Evolutionary conservation across 306 rosid species (phyloP).

Genomic region (Cicer yamashitae): DNA sequence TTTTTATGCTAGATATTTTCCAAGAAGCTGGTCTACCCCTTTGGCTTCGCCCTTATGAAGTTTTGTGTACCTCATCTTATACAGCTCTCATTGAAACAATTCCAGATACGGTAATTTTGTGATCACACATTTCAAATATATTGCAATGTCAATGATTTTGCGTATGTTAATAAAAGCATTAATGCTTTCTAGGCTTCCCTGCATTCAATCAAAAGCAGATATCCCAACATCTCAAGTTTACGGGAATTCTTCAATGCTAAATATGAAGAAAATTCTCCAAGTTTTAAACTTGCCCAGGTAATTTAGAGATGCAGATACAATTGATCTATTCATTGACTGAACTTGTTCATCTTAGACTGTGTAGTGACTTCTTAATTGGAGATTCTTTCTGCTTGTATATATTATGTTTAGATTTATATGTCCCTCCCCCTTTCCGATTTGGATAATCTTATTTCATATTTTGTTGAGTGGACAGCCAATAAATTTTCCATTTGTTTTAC

Average conservation of each 20-base stretch:
- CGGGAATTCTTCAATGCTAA: conserved; percentile 92
- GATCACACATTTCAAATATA: conserved; percentile 40
- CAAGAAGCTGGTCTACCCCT: conserved; percentile 99
- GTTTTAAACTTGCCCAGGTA: conserved; percentile 99
- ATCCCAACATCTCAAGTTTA: conserved; percentile 77
- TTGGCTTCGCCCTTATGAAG: conserved; percentile 99
- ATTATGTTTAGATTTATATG: conserved; percentile 15
- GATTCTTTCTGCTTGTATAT: conserved; percentile 24
- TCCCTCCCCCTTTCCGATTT: conserved; percentile 1
- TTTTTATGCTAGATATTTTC: conserved; percentile 76
- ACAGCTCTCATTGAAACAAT: conserved; percentile 98
- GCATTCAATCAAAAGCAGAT: conserved; percentile 96
- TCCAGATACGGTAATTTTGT: conserved; percentile 85
- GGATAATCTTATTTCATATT: background rate
- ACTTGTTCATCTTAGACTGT: conserved; percentile 36
- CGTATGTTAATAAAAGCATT: conserved; percentile 24
- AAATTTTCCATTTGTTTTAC: no score
- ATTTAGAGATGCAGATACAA: conserved; percentile 41
- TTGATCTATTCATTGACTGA: conserved; percentile 13
- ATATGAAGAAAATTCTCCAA: conserved; percentile 88
- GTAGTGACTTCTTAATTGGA: conserved; percentile 24
- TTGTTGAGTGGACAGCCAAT: no score
- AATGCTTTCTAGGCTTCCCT: conserved; percentile 82
- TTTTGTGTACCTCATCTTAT: conserved; percentile 92
- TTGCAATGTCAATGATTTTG: conserved; percentile 31